Base-by-base conservation (phyloP, 2,329 filamentous ascomycete species). In the Fusarium begoniae region DNA sequence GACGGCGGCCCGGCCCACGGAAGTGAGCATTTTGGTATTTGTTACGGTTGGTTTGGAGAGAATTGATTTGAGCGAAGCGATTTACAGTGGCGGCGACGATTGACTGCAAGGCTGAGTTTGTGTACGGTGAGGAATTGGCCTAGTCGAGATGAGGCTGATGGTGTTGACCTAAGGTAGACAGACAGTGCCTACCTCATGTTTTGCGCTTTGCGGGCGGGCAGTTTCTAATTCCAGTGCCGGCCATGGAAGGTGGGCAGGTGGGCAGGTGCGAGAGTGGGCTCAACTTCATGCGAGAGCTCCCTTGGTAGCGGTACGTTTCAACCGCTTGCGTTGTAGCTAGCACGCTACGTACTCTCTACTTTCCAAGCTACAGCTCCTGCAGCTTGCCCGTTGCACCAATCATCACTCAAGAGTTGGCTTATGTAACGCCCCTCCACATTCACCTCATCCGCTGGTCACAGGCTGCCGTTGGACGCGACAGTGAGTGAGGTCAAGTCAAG, bases 401-500 rank as follows among this genome's bases (percentile, higher is more conserved):
- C 78, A 81, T 18, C 24, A 50, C 9, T 15, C 41, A 63, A 50
- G 64, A 66, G 32, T 59, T 59, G 51, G 76, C 73, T 82, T 82
- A 82, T 66, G 74, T 82, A 82, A 80, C 62, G 28, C 48, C 44
- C 61, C 60, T 37, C 45, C 45, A 44, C 50, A 44, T 43, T 63
- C 66, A 59, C 57, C 50, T 53, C 65, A 65, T 63, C 74, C 61
- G 43, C 56, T 67, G 51, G 60, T 63, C 54, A 77, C 79, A 83
- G 81, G 81, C 81, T 83, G 72, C 81, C 78, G 79, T 74, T 75
- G 79, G 79, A 81, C 81, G 80, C 81, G 81, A 80, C 79, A 81
- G 73, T 76, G 69, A 81, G 73, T 76, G 69, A 74, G 72, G 69
- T 74, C 68, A 66, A 67, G 63, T 74, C 67, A 53, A 61, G 45